These are phyloP conservation scores for Xerocomus minutiporus DNA, from an alignment of 1,284 basidiomycete genomes.

Conservation along the genomic window DNA sequence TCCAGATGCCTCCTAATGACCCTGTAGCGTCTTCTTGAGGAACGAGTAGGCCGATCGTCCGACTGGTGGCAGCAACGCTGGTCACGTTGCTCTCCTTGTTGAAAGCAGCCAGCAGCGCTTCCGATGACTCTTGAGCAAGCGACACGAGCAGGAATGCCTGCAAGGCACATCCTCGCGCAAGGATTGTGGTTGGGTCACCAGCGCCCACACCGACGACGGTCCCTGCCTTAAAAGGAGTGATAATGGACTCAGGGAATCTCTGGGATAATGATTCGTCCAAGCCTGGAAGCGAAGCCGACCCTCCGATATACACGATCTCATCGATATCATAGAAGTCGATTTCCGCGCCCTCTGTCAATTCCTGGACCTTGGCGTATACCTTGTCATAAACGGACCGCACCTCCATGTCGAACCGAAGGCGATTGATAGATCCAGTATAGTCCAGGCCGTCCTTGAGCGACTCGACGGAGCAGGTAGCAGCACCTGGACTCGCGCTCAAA, in stretches of 20 bases:
- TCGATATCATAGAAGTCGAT: slow-evolving; percentile 81
- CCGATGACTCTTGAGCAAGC: slow-evolving; percentile 48
- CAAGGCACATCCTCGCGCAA: slow-evolving; percentile 85
- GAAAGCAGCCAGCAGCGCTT: slow-evolving; percentile 50
- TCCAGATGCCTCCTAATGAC: slow-evolving; percentile 54
- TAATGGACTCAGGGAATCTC: slow-evolving; percentile 67
- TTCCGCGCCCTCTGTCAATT: slow-evolving; percentile 58
- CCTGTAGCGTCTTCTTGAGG: slow-evolving; percentile 52
- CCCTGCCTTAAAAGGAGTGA: slow-evolving; percentile 60
- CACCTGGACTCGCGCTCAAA: slow-evolving; percentile 80
- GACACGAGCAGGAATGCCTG: slow-evolving; percentile 73
- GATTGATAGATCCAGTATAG: slow-evolving; percentile 89
- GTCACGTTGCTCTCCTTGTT: slow-evolving; percentile 43
- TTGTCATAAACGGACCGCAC: slow-evolving; percentile 69
- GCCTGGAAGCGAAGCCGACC: slow-evolving; percentile 82
- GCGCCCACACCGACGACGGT: slow-evolving; percentile 66
- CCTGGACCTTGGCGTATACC: slow-evolving; percentile 59
- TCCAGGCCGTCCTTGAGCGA: slow-evolving; percentile 93
- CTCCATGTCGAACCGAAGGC: slow-evolving; percentile 91
- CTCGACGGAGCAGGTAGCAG: slow-evolving; percentile 90
- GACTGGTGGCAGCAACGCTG: slow-evolving; percentile 52
- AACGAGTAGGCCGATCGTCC: slow-evolving; percentile 79
- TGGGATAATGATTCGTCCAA: slow-evolving; percentile 71
- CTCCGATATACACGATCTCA: slow-evolving; percentile 90
- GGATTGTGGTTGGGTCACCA: slow-evolving; percentile 84